Evolutionary conservation across 2,329 filamentous ascomycete genomes (phyloP).

Genomic region (Furcasterigmium furcatum): DNA sequence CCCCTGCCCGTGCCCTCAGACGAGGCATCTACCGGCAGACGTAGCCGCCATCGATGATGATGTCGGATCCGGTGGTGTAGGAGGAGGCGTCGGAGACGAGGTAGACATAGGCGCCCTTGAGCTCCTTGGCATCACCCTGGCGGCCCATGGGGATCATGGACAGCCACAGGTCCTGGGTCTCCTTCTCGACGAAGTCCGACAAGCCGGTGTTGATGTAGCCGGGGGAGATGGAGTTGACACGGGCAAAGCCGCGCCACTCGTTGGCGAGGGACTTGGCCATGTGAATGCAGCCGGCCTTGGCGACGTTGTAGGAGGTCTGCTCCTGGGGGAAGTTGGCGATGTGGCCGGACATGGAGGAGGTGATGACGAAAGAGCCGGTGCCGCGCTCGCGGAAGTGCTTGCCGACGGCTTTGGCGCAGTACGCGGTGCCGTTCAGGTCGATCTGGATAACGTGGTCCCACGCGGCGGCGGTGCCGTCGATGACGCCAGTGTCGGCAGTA

Average conservation of each 20-base stretch:
- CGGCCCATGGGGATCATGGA: slow-evolving; percentile 73
- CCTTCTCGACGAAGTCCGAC: slow-evolving; percentile 59
- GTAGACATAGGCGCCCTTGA: slow-evolving; percentile 78
- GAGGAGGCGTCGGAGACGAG: slow-evolving; percentile 71
- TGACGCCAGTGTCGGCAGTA: slow-evolving; percentile 64
- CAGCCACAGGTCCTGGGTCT: slow-evolving; percentile 70
- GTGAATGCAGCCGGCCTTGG: slow-evolving; percentile 54
- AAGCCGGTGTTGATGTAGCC: slow-evolving; percentile 69
- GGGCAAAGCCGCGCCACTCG: slow-evolving; percentile 67
- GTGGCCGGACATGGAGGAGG: slow-evolving; percentile 67
- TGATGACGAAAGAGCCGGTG: slow-evolving; percentile 64
- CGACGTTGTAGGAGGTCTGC: slow-evolving; percentile 65
- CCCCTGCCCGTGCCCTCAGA: not conserved
- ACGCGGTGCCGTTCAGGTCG: slow-evolving; percentile 67
- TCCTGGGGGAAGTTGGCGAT: slow-evolving; percentile 69
- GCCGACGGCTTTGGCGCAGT: slow-evolving; percentile 64
- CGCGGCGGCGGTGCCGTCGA: slow-evolving; percentile 64
- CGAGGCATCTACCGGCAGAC: slow-evolving; percentile 33
- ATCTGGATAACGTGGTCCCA: slow-evolving; percentile 63
- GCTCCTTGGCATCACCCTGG: slow-evolving; percentile 64
- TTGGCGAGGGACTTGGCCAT: slow-evolving; percentile 49
- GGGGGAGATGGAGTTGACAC: slow-evolving; percentile 63
- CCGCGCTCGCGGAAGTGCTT: slow-evolving; percentile 62
- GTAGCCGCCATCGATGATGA: slow-evolving; percentile 73
- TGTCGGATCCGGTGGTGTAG: slow-evolving; percentile 70